Conservation (phyloP, 139 green algal genomes). For the Asterochloris sp. region DNA sequence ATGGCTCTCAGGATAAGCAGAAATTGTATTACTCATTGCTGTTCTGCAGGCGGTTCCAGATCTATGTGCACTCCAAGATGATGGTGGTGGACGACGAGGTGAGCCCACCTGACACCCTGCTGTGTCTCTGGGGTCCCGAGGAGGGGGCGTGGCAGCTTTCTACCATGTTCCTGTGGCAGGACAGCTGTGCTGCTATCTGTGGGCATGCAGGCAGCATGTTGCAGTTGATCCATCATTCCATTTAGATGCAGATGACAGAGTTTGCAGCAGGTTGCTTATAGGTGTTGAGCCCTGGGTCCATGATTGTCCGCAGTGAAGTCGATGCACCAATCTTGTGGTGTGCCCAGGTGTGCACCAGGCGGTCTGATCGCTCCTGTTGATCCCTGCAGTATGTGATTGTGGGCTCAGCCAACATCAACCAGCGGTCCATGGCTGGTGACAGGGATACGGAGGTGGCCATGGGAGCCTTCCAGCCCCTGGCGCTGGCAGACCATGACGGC, state of each 20-base stretch:
- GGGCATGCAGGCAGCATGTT: background rate
- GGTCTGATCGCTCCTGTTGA: no score
- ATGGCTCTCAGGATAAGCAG: no score
- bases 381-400: constrained; percentile 44
- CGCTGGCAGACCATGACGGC: background rate
- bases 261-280: no score
- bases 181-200: background rate
- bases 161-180: background rate
- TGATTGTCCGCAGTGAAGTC: no score
- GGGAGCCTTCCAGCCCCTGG: constrained; percentile 39
- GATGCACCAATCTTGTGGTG: no score
- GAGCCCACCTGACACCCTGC: background rate
- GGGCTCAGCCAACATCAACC: constrained; percentile 67
- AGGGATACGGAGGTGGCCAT: constrained; percentile 61
- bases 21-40: background rate
- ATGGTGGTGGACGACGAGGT: constrained; percentile 55
- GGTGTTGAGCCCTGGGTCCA: no score
- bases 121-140: background rate
- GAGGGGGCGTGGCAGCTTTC: no score
- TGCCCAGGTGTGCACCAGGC: no score
- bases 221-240: no score
- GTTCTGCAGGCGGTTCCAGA: constrained; percentile 42
- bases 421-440: constrained; percentile 47
- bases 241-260: no score
- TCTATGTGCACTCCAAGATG: constrained; percentile 66